These are phyloP conservation scores for Aspergillus arachidicola DNA, from an alignment of 2,329 filamentous ascomycete genomes.

Conservation along the genomic window DNA sequence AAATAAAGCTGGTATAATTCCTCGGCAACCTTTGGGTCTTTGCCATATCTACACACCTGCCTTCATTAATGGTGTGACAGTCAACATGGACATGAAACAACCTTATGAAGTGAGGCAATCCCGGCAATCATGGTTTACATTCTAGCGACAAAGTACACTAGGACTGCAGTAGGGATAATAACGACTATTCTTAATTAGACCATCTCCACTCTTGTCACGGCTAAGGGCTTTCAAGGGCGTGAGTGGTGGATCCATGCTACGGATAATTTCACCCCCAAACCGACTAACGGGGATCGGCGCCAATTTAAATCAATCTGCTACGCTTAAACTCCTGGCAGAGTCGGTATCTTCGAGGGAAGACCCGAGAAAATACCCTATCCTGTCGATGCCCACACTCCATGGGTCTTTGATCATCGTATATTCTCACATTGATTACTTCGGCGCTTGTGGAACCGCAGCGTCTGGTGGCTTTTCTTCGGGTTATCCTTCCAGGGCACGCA, in stretches of 20 bases:
- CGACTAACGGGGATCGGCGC: background rate
- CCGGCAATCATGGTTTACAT: background rate
- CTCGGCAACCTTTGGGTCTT: background rate
- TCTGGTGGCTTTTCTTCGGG: background rate
- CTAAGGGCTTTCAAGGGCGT: background rate
- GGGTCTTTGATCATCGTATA: too few species aligned
- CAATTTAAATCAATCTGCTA: slow-evolving; percentile 6
- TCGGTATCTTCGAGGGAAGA: background rate
- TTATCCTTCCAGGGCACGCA: too few species aligned
- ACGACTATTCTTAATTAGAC: background rate
- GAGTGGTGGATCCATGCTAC: background rate
- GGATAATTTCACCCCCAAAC: slow-evolving; percentile 3
- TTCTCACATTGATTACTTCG: background rate
- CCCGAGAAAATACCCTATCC: background rate
- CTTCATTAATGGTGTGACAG: background rate
- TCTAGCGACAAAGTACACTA: background rate
- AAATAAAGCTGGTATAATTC: background rate
- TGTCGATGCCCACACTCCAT: too few species aligned
- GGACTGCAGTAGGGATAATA: background rate
- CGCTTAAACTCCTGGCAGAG: background rate
- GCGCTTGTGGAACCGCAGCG: background rate
- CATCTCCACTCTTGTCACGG: background rate
- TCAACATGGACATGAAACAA: background rate
- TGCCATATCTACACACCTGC: background rate
- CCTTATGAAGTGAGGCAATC: background rate